Conservation (phyloP, 163 green algal species). For the Coccomyxa subellipsoidea region DNA sequence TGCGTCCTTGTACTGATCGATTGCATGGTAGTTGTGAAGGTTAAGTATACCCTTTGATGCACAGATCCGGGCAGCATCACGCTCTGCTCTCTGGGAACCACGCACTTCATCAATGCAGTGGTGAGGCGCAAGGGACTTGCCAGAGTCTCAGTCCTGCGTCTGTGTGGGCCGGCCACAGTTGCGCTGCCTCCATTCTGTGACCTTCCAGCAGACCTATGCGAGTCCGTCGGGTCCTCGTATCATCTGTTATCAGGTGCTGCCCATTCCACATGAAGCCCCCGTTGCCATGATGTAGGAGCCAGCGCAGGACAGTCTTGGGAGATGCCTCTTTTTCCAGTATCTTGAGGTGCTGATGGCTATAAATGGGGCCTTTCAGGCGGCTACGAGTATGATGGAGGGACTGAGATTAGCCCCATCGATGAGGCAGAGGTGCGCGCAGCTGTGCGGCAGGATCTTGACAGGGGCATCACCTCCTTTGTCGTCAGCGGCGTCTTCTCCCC, state of each 20-base stretch:
- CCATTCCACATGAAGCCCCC: not conserved
- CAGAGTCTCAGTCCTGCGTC: not conserved
- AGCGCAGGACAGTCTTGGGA: no score
- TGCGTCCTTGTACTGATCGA: no score
- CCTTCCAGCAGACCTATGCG: not conserved
- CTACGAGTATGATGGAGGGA: constrained; percentile 11
- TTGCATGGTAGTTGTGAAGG: no score
- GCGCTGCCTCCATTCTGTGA: constrained; percentile 8
- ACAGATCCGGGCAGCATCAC: not conserved
- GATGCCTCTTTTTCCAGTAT: no score
- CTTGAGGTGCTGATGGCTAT: no score
- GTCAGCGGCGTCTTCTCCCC: constrained; percentile 3
- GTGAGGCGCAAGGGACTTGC: not conserved
- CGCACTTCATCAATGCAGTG: constrained; percentile 5
- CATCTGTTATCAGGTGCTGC: not conserved
- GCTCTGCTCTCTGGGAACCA: not conserved
- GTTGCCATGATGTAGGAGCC: no score
- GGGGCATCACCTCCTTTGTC: not conserved
- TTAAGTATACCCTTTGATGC: not conserved
- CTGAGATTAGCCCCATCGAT: not conserved
- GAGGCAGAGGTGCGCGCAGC: not conserved
- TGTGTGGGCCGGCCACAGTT: not conserved
- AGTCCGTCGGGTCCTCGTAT: not conserved
- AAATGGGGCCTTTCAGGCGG: not conserved
- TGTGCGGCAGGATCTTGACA: not conserved